These are phyloP conservation scores for Xylariales sp. DNA, from an alignment of 2,329 filamentous ascomycete species.

Conservation along the genomic window DNA sequence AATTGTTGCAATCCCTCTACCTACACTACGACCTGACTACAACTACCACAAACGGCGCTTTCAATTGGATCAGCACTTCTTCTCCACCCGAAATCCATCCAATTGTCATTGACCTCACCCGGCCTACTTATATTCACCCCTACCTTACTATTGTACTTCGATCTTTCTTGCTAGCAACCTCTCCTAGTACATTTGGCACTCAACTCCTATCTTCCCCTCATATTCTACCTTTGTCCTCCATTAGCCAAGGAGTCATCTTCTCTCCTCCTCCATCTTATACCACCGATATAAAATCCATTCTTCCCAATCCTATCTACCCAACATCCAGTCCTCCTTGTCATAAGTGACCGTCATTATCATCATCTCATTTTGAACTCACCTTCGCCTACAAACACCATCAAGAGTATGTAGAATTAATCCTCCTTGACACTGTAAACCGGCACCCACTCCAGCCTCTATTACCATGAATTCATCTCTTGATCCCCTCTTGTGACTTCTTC, in stretches of 20 bases:
- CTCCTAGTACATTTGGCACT: conserved; percentile 25
- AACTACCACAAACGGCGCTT: background rate
- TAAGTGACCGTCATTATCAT: conserved; percentile 15
- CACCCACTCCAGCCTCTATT: conserved; percentile 1
- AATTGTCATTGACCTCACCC: conserved; percentile 33
- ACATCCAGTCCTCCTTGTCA: conserved; percentile 9
- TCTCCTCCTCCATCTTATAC: conserved; percentile 21
- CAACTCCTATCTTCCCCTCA: conserved; percentile 37
- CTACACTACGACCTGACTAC: conserved; percentile 18
- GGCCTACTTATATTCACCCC: conserved; percentile 24
- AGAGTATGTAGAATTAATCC: conserved; percentile 26
- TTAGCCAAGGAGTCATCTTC: conserved; percentile 27
- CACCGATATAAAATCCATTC: conserved; percentile 7
- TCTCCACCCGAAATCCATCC: conserved; percentile 30
- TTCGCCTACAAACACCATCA: conserved; percentile 10
- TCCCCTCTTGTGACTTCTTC: background rate
- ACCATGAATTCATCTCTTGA: background rate
- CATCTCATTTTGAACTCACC: conserved; percentile 1
- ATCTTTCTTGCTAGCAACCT: conserved; percentile 5
- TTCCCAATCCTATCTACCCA: conserved; percentile 11
- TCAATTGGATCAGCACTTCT: conserved; percentile 33
- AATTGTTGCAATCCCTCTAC: conserved; percentile 18
- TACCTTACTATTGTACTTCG: conserved; percentile 16
- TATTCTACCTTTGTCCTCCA: conserved; percentile 35
- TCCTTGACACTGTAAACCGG: background rate